phyloP scores from a whole-genome alignment of 192 early-diverging fungal genomes.

The Spinellus fusiger region DNA sequence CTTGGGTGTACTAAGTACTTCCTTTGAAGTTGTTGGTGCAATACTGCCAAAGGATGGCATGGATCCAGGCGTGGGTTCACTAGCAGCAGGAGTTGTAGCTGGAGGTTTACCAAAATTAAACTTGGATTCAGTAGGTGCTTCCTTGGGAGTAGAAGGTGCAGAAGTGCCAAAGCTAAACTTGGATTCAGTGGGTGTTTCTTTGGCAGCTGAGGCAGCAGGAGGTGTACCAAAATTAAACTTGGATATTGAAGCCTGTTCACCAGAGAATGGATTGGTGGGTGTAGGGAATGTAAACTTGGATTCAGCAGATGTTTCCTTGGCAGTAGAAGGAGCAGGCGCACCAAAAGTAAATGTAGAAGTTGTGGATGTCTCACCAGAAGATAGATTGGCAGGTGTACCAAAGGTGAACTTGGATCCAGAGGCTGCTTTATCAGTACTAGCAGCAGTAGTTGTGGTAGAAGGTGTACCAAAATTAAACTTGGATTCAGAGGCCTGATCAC shows the following conservation, averaged over 20 bases:
- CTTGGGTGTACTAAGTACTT: background rate
- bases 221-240: background rate
- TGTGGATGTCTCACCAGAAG: too few species aligned
- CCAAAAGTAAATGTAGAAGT: too few species aligned
- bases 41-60: background rate
- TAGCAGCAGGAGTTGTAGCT: background rate
- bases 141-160: background rate
- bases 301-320: too few species aligned
- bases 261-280: background rate
- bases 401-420: constrained; percentile 7
- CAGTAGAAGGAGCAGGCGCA: background rate
- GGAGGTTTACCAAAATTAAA: constrained; percentile 1
- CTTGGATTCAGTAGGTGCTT: background rate
- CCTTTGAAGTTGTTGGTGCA: background rate
- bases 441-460: background rate
- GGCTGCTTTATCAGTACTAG: background rate
- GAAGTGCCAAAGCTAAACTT: background rate
- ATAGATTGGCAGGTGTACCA: constrained; percentile 3
- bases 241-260: too few species aligned
- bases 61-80: background rate
- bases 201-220: background rate
- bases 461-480: background rate
- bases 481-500: too few species aligned
- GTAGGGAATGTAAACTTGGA: background rate
- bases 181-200: background rate